Evolutionary conservation across 2,329 filamentous ascomycete species (phyloP), one percentile per base, ranked within the genome.

Genomic region (Scopulariopsis brevicaulis): DNA sequence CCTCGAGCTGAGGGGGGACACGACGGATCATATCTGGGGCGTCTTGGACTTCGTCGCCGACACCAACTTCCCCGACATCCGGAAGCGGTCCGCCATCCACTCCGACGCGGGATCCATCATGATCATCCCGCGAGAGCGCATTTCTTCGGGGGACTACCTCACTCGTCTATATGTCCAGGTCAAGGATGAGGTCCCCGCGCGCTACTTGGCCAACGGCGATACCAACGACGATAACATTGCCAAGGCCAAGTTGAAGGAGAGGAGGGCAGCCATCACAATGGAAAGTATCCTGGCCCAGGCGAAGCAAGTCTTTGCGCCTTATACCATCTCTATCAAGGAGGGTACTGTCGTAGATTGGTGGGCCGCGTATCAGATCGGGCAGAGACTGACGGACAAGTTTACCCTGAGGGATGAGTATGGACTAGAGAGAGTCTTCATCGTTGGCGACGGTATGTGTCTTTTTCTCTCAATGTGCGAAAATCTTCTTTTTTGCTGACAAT

Each of bases 101-200:
- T 77, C 75, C 34, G 67, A 74, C 52, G 69, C 74, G 8, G 84
- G 84, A 0, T 83, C 75, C 56, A 68, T 87, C 24, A 84, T 86
- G 80, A 75, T 85, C 2, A 85, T 86, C 59, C 87, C 88, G 0
- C 77, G 86, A 25, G 86, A 89, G 67, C 34, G 34, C 6, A 35
- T 35, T 12, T 35, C 34, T 35, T 7, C 34, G 7, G 34, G 34
- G 12, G 71, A 81, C 58, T 81, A 84, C 60, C 81, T 87, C 71
- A 85, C 87, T 54, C 78, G 87, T 28, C 66, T 86, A 1, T 86
- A 86, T 59, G 85, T 88, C 55, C 83, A 88, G 65, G 73, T 89
- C 20, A 80, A 62, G 4, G 52, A 58, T 12, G 34, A 35, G 34
- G 18, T n/a, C n/a, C n/a, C n/a, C n/a, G n/a, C n/a, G n/a, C n/a